Percentiles rank a stretch among this genome's conserved stretches.
Evolutionary conservation across 805 yeast species (phyloP).

Genomic region (Candida ficus): DNA sequence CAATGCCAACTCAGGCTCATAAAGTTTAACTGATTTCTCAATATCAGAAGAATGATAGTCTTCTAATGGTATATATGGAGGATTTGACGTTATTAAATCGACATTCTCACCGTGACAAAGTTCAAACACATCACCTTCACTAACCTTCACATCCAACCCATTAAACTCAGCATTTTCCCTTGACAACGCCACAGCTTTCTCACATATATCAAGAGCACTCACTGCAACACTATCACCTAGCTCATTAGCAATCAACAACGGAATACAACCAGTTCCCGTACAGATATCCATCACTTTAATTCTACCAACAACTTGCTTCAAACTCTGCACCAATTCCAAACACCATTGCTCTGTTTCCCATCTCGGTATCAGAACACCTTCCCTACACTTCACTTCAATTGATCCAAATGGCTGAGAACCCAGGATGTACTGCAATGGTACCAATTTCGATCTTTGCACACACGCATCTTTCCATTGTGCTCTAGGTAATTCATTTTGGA

Average conservation of each 20-base stretch:
- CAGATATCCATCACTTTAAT: slow-evolving; percentile 60
- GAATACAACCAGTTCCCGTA: slow-evolving; percentile 87
- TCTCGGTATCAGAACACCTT: slow-evolving; percentile 79
- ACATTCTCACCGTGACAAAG: slow-evolving; percentile 10
- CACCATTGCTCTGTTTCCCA: slow-evolving; percentile 97
- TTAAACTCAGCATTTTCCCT: slow-evolving; percentile 30
- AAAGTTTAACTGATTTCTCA: slow-evolving; percentile 57
- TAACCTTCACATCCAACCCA: slow-evolving; percentile 6
- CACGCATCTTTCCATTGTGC: slow-evolving; percentile 49
- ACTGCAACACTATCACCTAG: slow-evolving; percentile 55
- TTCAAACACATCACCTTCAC: slow-evolving; percentile 10
- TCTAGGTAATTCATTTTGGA: slow-evolving; percentile 48
- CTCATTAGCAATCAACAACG: slow-evolving; percentile 42
- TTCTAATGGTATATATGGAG: slow-evolving; percentile 70
- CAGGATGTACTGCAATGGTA: slow-evolving; percentile 81
- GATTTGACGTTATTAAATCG: slow-evolving; percentile 75
- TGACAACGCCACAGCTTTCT: slow-evolving; percentile 32
- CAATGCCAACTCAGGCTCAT: slow-evolving; percentile 79
- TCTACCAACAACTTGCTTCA: neutral
- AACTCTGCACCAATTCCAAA: slow-evolving; percentile 30
- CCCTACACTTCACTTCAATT: slow-evolving; percentile 52
- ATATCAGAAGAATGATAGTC: slow-evolving; percentile 40
- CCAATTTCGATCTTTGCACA: slow-evolving; percentile 40
- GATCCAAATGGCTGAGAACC: slow-evolving; percentile 85
- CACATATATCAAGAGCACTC: slow-evolving; percentile 36